These are phyloP conservation scores for Blastobotrys muscicola DNA, from an alignment of 805 yeast genomes.

Conservation along the genomic window DNA sequence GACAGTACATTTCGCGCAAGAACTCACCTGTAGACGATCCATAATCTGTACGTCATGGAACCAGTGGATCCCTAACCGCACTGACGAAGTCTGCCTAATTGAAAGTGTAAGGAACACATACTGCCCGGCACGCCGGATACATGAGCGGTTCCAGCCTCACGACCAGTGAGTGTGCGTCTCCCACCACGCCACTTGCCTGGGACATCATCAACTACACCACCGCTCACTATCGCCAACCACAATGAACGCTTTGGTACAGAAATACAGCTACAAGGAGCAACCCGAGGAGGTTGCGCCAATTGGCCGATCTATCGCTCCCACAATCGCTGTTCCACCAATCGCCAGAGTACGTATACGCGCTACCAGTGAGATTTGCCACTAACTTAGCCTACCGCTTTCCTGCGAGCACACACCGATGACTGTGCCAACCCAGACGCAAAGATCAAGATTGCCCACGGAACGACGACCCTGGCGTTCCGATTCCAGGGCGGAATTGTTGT, in stretches of 20 bases:
- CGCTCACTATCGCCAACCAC: constrained; percentile 1
- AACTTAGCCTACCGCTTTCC: constrained; percentile 75
- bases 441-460: constrained; percentile 96
- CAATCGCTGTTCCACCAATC: constrained; percentile 23
- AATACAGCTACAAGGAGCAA: constrained; percentile 13
- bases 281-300: constrained; percentile 11
- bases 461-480: constrained; percentile 95
- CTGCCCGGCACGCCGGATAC: no score
- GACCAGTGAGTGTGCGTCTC: no score
- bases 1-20: no score
- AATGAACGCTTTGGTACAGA: constrained; percentile 27
- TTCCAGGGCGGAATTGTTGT: constrained; percentile 91
- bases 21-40: no score
- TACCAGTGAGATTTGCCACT: constrained; percentile 1
- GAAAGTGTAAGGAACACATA: no score
- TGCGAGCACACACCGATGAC: constrained; percentile 98
- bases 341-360: constrained; percentile 16
- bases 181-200: not conserved
- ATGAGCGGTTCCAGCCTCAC: no score
- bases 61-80: no score
- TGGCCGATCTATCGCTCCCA: constrained; percentile 15
- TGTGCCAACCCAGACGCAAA: constrained; percentile 85
- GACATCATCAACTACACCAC: not conserved
- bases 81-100: no score
- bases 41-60: no score